Percentiles rank a stretch among this genome's conserved stretches.
Evolutionary conservation across 441 rosid genomes (phyloP).

Genomic region (Geranium incanum): DNA sequence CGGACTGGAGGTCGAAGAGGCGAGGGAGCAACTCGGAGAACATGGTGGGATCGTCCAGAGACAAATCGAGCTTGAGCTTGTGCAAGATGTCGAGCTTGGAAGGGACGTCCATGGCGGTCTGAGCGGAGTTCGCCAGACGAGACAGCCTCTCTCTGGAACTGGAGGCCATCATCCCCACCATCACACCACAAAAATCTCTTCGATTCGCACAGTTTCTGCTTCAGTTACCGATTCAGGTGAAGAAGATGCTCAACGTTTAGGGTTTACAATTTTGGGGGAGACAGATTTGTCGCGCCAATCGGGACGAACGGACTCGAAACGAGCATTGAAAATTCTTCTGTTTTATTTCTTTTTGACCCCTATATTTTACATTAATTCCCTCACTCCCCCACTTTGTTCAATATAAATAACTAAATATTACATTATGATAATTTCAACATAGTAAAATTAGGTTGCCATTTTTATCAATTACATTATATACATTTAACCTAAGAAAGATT

Average conservation of each 20-base stretch:
- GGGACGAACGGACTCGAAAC: constrained; percentile 3
- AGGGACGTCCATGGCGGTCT: constrained; percentile 46
- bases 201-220: neutral
- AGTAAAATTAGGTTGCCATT: no score
- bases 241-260: neutral
- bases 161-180: constrained; percentile 55
- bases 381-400: neutral
- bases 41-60: constrained; percentile 31
- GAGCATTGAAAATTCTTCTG: neutral
- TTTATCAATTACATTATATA: no score
- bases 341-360: neutral
- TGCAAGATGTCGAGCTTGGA: constrained; percentile 68
- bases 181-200: constrained; percentile 9
- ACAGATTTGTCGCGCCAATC: constrained; percentile 3
- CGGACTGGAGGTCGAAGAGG: constrained; percentile 65
- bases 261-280: neutral
- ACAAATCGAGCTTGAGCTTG: constrained; percentile 44
- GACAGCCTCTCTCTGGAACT: constrained; percentile 47
- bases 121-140: constrained; percentile 47
- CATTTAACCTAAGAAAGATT: no score
- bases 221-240: neutral
- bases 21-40: constrained; percentile 66
- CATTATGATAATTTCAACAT: no score
- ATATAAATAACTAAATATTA: no score
- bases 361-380: neutral